These are phyloP conservation scores for Picochlorum costavermella DNA, from an alignment of 139 green algal species.

Conservation along the genomic window DNA sequence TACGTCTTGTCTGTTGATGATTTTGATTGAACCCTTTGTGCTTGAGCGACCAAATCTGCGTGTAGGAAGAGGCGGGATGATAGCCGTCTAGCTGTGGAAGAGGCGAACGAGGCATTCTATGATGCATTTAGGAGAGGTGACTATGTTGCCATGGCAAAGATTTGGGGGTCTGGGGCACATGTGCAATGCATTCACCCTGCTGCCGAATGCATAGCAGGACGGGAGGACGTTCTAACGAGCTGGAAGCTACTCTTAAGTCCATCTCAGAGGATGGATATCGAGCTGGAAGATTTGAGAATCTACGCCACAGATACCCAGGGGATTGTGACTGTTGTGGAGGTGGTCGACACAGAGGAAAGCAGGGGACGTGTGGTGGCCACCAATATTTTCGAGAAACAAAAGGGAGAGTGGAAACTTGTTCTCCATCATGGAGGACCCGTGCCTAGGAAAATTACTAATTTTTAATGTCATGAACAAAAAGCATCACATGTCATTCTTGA, in stretches of 20 bases:
- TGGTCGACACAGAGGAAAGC: slow-evolving; percentile 56
- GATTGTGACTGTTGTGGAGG: slow-evolving; percentile 71
- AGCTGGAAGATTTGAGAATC: slow-evolving; percentile 65
- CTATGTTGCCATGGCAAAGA: slow-evolving; percentile 53
- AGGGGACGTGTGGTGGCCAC: slow-evolving; percentile 61
- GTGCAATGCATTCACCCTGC: slow-evolving; percentile 76
- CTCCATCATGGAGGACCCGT: slow-evolving; percentile 60
- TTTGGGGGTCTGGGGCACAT: slow-evolving; percentile 73
- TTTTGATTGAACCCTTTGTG: not conserved
- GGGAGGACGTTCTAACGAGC: slow-evolving; percentile 61
- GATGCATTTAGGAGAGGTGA: slow-evolving; percentile 54
- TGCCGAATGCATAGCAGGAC: slow-evolving; percentile 52
- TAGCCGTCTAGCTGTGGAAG: slow-evolving; percentile 53
- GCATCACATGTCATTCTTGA: no score
- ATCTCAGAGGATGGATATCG: slow-evolving; percentile 47
- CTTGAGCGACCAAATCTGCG: not conserved
- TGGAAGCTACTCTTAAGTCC: slow-evolving; percentile 58
- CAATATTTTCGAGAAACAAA: slow-evolving; percentile 81
- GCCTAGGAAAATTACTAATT: not conserved
- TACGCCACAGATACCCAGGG: slow-evolving; percentile 34
- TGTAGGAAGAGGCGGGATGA: slow-evolving; percentile 39
- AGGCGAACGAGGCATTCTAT: slow-evolving; percentile 77
- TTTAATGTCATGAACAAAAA: no score
- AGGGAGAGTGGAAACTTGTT: slow-evolving; percentile 59
- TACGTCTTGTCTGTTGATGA: slow-evolving; percentile 13